These are phyloP conservation scores for Amanita muscaria DNA, from an alignment of 768 basidiomycete species.

Conservation along the genomic window DNA sequence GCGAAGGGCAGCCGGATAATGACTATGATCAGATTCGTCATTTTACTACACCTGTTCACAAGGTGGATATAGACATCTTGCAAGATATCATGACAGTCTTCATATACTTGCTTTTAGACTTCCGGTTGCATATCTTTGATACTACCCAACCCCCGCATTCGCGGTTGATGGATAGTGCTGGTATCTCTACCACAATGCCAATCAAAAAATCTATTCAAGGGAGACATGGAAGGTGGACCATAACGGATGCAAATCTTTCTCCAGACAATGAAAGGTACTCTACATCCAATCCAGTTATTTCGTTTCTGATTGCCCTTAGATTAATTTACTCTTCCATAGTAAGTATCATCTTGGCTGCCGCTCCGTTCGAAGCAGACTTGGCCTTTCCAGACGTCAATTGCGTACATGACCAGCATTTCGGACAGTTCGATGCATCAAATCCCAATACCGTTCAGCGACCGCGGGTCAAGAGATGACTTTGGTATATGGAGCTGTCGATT, in stretches of 20 bases:
- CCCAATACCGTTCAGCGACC: slow-evolving; percentile 52
- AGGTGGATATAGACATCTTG: too few species aligned
- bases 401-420: slow-evolving; percentile 65
- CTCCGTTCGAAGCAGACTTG: background rate
- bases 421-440: slow-evolving; percentile 54
- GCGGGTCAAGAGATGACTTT: slow-evolving; percentile 39
- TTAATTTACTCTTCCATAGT: slow-evolving; percentile 93
- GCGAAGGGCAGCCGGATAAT: slow-evolving; percentile 2
- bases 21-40: slow-evolving; percentile 51
- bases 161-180: slow-evolving; percentile 13
- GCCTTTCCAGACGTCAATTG: slow-evolving; percentile 48
- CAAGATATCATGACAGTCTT: slow-evolving; percentile 5
- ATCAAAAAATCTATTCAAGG: slow-evolving; percentile 64
- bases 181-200: slow-evolving; percentile 36
- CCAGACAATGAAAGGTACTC: slow-evolving; percentile 76
- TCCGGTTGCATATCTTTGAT: slow-evolving; percentile 83
- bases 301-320: slow-evolving; percentile 27
- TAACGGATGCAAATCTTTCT: slow-evolving; percentile 90
- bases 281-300: background rate
- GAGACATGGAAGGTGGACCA: slow-evolving; percentile 77
- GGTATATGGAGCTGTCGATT: slow-evolving; percentile 94
- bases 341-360: slow-evolving; percentile 14
- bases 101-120: slow-evolving; percentile 46
- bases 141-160: slow-evolving; percentile 41
- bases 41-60: slow-evolving; percentile 93